Percentiles rank a stretch among this genome's conserved stretches.
Evolutionary conservation across 495 filamentous ascomycete genomes (phyloP).

Genomic region (Penicillium paxilli): DNA sequence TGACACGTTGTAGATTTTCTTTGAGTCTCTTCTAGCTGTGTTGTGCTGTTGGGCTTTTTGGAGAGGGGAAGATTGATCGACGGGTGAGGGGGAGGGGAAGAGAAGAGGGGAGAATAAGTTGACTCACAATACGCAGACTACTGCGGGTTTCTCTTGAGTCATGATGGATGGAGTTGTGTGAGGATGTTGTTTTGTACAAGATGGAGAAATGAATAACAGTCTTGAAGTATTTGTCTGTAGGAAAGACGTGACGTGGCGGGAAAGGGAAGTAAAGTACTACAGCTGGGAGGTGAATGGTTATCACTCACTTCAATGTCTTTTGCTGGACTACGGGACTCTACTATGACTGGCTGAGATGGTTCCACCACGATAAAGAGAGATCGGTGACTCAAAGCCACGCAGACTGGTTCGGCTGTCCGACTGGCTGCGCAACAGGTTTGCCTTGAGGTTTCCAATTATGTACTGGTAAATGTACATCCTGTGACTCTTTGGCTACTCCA

Average conservation of each 20-base stretch:
- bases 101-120: too few relatives aligned
- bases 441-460: too few relatives aligned
- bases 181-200: too few relatives aligned
- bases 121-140: constrained; percentile 81
- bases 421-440: not conserved
- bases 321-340: not conserved
- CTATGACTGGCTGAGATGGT: not conserved
- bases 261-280: not conserved
- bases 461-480: too few relatives aligned
- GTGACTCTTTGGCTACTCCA: too few relatives aligned
- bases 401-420: constrained; percentile 7
- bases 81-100: constrained; percentile 8
- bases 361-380: constrained; percentile 17
- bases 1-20: not conserved
- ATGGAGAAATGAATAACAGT: too few relatives aligned
- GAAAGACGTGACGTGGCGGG: not conserved
- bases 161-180: constrained; percentile 3
- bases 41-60: not conserved
- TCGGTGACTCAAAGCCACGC: not conserved
- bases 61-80: not conserved
- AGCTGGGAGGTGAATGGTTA: too few relatives aligned
- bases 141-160: constrained; percentile 52
- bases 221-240: too few relatives aligned
- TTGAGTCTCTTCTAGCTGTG: not conserved
- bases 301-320: too few relatives aligned